Conservation (phyloP, 2,329 filamentous ascomycete species). For the Tolypocladium ovalisporum region DNA sequence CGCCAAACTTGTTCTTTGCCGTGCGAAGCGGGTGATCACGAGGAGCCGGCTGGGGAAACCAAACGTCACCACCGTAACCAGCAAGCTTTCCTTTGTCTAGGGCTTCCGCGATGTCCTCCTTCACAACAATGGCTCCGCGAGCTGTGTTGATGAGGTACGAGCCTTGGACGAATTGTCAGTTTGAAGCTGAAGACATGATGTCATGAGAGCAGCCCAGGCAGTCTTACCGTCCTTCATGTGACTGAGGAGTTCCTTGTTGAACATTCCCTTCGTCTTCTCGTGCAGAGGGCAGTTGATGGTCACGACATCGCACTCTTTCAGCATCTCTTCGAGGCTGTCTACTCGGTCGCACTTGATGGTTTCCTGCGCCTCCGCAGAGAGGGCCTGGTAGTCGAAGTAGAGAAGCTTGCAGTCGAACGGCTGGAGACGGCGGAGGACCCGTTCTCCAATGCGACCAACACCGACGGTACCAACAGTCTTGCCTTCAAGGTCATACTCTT, state of each 20-base stretch:
- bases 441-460: conserved; percentile 95
- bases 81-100: conserved; percentile 91
- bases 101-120: conserved; percentile 94
- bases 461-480: conserved; percentile 98
- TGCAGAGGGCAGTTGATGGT: conserved; percentile 99
- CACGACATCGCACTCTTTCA: conserved; percentile 89
- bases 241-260: conserved; percentile 96
- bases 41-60: conserved; percentile 96
- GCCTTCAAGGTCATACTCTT: conserved; percentile 93
- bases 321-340: conserved; percentile 81
- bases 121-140: conserved; percentile 96
- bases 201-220: no score
- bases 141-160: conserved; percentile 98
- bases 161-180: conserved; percentile 33
- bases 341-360: conserved; percentile 94
- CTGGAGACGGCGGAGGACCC: conserved; percentile 91
- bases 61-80: conserved; percentile 82
- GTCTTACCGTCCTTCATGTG: conserved; percentile 93
- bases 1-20: conserved; percentile 89
- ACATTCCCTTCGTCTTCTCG: conserved; percentile 91
- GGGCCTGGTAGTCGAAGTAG: conserved; percentile 98
- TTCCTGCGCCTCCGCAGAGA: conserved; percentile 73
- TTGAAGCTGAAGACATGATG: background rate
- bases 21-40: conserved; percentile 86
- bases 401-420: conserved; percentile 97